Evolutionary conservation across 352 stramenopile species (phyloP).

Genomic region (Pythium brachiatum): DNA sequence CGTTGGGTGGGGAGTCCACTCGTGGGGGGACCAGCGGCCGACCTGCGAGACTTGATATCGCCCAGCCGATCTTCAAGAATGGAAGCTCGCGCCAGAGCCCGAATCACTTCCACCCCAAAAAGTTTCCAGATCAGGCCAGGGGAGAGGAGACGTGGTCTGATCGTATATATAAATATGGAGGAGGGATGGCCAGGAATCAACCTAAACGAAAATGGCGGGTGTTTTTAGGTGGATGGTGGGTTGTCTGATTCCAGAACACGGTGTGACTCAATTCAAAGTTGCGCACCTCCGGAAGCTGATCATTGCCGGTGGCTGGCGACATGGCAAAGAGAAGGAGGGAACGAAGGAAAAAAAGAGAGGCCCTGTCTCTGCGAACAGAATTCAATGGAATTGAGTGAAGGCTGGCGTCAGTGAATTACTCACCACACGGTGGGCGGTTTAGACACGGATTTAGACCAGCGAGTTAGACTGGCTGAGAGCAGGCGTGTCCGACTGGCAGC

Average conservation of each 20-base stretch:
- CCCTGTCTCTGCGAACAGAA: background rate
- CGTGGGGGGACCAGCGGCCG: background rate
- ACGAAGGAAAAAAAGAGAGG: conserved; percentile 29
- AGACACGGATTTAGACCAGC: background rate
- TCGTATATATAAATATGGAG: too few relatives aligned
- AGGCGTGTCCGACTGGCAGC: conserved; percentile 1
- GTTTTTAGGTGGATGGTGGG: background rate
- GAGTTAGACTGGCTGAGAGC: background rate
- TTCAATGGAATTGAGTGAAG: conserved; percentile 16
- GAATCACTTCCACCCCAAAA: background rate
- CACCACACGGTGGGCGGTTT: conserved; percentile 8
- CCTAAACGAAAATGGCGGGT: too few relatives aligned
- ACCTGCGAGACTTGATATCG: conserved; percentile 18
- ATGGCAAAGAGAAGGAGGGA: conserved; percentile 19
- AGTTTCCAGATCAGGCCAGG: background rate
- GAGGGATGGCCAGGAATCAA: background rate
- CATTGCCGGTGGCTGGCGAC: conserved; percentile 7
- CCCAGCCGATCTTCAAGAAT: conserved; percentile 29
- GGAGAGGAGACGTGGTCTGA: background rate
- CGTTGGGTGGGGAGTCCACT: conserved; percentile 9
- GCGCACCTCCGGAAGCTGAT: conserved; percentile 20
- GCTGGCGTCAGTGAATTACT: conserved; percentile 30
- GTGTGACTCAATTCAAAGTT: too few relatives aligned
- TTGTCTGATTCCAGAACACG: conserved; percentile 19
- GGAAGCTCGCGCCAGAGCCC: conserved; percentile 22